Evolutionary conservation across 345 rosid genomes (phyloP), one percentile per base, ranked within the genome.

Genomic region (Erodium maritimum): DNA sequence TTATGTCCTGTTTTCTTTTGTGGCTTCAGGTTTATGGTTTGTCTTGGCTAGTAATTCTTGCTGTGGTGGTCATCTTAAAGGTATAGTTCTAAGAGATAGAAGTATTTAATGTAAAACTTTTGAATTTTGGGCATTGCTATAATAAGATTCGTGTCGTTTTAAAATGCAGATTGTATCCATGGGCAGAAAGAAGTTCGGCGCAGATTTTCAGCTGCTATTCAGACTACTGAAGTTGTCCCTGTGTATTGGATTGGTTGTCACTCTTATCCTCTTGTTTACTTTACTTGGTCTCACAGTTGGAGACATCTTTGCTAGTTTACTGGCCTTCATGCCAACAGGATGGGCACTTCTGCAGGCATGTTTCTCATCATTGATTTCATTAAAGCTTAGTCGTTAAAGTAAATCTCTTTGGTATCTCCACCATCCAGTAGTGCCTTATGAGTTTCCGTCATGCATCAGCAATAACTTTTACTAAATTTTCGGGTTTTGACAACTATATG

Each of bases 141-240:
- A 14, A 42, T 7, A 1, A 5, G 19, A 22, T 29, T 6, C 17
- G 19, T 11, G 37, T 29, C 8, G 8, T 29, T 29, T 29, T 29
- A 29, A 22, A 2, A 53, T 69, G 77, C 85, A 86, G 94, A 85
- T 89, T 23, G 94, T 87, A 5, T 89, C 96, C 19, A 80, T 85
- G 95, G 99, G 99, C 17, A 80, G 96, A 72, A 93, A 83, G 85
- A 93, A 79, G 68, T 89, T 93, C 69, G 82, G 96, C 42, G 99
- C 91, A 11, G 99, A 93, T 75, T 93, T 93, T 67, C 99, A 93
- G 75, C 83, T 93, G 23, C 76, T 93, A 91, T 93, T 93, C 81
- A 80, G 99, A 73, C 86, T 93, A 17, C 75, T 89, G 20, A 93
- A 89, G 68, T 59, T 93, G 57, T 69, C 85, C 59, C 82, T 89